Evolutionary conservation across 2,329 filamentous ascomycete species (phyloP).

Genomic region (Coccinonectria pachysandricola): DNA sequence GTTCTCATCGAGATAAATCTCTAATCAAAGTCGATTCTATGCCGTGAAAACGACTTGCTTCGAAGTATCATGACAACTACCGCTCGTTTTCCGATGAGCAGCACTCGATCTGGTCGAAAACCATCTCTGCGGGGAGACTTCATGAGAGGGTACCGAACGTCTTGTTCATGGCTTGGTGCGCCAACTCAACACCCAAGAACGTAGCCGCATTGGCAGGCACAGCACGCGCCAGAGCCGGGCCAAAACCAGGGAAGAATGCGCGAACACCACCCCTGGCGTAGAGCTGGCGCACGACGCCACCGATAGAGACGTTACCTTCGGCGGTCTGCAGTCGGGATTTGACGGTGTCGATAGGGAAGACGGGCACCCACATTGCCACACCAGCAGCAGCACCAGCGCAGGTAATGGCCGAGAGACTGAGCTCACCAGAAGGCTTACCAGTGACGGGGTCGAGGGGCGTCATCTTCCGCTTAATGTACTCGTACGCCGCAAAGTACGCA

Average conservation of each 20-base stretch:
- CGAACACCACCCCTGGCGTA: slow-evolving; percentile 73
- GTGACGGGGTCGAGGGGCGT: slow-evolving; percentile 70
- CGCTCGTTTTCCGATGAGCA: no score
- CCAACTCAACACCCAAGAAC: slow-evolving; percentile 77
- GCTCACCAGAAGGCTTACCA: slow-evolving; percentile 62
- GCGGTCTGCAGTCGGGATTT: slow-evolving; percentile 91
- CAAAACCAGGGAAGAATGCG: slow-evolving; percentile 96
- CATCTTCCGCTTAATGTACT: slow-evolving; percentile 80
- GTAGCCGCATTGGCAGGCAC: slow-evolving; percentile 96
- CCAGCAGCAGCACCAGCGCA: slow-evolving; percentile 82
- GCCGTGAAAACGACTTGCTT: no score
- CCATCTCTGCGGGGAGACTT: no score
- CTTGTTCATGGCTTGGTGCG: slow-evolving; percentile 74
- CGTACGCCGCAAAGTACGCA: slow-evolving; percentile 95
- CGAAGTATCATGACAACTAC: no score
- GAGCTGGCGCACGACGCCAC: slow-evolving; percentile 69
- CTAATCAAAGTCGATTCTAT: no score
- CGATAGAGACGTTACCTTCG: slow-evolving; percentile 71
- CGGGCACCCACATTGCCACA: slow-evolving; percentile 98
- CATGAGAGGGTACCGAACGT: slow-evolving; percentile 40
- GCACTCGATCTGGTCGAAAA: no score
- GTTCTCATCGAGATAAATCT: no score
- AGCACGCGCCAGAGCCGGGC: slow-evolving; percentile 81
- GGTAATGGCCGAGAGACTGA: slow-evolving; percentile 75
- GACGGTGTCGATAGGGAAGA: slow-evolving; percentile 95